Percentiles rank a stretch among this genome's conserved stretches.
Evolutionary conservation across 768 basidiomycete genomes (phyloP).

Genomic region (Leccinum olivaceopallidum): DNA sequence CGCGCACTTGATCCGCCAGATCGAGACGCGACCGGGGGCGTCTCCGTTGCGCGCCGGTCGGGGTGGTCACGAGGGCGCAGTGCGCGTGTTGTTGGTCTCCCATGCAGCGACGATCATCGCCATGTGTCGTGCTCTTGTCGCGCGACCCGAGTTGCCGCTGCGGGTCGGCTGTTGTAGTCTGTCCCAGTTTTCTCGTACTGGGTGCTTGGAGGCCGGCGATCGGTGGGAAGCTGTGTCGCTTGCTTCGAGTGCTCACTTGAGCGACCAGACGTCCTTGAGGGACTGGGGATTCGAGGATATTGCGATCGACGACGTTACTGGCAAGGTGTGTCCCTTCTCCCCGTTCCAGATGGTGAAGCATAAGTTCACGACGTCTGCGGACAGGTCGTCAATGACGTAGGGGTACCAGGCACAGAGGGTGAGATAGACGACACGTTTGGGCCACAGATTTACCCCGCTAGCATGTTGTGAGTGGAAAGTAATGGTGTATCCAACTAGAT

Average conservation of each 20-base stretch:
- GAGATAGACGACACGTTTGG: constrained; percentile 61
- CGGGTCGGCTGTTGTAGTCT: constrained; percentile 78
- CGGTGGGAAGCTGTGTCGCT: constrained; percentile 46
- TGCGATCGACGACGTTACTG: constrained; percentile 45
- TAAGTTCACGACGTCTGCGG: constrained; percentile 1
- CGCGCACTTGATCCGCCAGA: constrained; percentile 46
- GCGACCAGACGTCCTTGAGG: constrained; percentile 57
- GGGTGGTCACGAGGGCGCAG: constrained; percentile 39
- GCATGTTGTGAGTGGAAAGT: constrained; percentile 16
- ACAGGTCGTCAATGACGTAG: constrained; percentile 71
- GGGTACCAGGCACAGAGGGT: constrained; percentile 64
- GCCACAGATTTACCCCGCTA: constrained; percentile 37
- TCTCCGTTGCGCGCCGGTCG: neutral
- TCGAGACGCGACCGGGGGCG: constrained; percentile 44
- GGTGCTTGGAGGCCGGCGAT: constrained; percentile 26
- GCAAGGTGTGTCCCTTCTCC: constrained; percentile 47
- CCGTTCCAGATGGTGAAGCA: neutral
- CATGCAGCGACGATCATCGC: constrained; percentile 79
- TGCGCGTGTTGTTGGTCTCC: constrained; percentile 56
- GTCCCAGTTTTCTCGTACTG: constrained; percentile 47
- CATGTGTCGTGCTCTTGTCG: constrained; percentile 58
- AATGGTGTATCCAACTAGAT: neutral
- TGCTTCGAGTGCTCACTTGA: constrained; percentile 54
- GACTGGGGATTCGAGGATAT: constrained; percentile 87
- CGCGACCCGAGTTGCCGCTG: constrained; percentile 51